Conservation (phyloP, 177 flowering plant species). For the Viscum album region DNA sequence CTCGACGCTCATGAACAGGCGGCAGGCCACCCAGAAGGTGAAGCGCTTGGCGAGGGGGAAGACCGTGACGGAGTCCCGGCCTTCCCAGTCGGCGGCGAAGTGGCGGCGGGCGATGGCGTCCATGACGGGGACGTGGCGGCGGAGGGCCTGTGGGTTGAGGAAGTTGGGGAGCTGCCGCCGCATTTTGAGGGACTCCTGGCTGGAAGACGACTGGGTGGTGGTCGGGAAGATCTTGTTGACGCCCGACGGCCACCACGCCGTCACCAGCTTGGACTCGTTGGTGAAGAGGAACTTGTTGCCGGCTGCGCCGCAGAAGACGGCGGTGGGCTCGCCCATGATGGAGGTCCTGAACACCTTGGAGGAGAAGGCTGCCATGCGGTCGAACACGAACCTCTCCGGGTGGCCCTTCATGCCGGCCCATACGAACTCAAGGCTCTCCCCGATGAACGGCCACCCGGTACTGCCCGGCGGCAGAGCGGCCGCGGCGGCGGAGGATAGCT, state of each 20-base stretch:
- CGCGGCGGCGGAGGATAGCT: neutral
- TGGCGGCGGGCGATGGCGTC: conserved; percentile 26
- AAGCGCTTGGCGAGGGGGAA: conserved; percentile 21
- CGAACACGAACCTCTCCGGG: conserved; percentile 43
- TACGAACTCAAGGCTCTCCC: conserved; percentile 42
- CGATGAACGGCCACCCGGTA: conserved; percentile 38
- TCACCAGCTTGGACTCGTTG: conserved; percentile 49
- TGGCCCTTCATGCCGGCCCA: conserved; percentile 38
- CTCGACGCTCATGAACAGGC: conserved; percentile 26
- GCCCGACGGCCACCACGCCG: conserved; percentile 40
- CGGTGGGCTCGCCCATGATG: conserved; percentile 26
- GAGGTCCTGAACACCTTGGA: conserved; percentile 31
- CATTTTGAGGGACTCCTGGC: conserved; percentile 29
- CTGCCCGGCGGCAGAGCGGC: conserved; percentile 36
- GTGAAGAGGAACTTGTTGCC: conserved; percentile 53
- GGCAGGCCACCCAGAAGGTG: conserved; percentile 23
- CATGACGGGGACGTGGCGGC: conserved; percentile 27
- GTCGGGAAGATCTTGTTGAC: conserved; percentile 41
- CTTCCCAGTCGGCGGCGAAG: conserved; percentile 23
- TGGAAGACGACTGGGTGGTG: conserved; percentile 18
- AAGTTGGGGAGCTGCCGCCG: conserved; percentile 25
- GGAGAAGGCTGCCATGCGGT: conserved; percentile 29
- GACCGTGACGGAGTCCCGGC: conserved; percentile 13
- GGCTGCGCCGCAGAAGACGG: conserved; percentile 30
- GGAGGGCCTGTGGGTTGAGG: conserved; percentile 33